Evolutionary conservation across 768 basidiomycete species (phyloP).

Genomic region (Cystofilobasidium macerans): DNA sequence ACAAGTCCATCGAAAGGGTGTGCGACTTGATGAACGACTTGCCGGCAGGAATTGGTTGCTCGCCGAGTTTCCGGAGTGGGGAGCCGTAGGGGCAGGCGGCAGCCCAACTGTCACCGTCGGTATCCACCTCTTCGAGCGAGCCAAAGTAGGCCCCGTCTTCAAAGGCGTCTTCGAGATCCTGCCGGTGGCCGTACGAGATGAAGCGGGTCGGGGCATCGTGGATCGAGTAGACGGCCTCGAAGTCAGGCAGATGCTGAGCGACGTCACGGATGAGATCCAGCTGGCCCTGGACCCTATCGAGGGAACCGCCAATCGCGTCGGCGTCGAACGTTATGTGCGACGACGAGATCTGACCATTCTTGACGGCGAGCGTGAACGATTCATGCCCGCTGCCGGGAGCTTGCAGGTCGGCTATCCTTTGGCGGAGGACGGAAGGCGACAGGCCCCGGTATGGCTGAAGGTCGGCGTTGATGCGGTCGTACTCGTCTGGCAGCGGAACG

Average conservation of each 20-base stretch:
- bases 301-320: slow-evolving; percentile 28
- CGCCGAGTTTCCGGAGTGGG: background rate
- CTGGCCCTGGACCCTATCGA: slow-evolving; percentile 30
- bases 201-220: slow-evolving; percentile 32
- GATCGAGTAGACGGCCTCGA: slow-evolving; percentile 31
- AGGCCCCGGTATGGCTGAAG: slow-evolving; percentile 30
- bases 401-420: slow-evolving; percentile 9
- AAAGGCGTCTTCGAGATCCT: slow-evolving; percentile 29
- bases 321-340: slow-evolving; percentile 12
- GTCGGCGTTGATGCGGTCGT: slow-evolving; percentile 33
- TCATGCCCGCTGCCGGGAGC: background rate
- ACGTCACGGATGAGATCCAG: slow-evolving; percentile 24
- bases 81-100: slow-evolving; percentile 15
- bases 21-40: slow-evolving; percentile 38
- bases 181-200: slow-evolving; percentile 29
- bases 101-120: slow-evolving; percentile 8
- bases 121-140: slow-evolving; percentile 6
- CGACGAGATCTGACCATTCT: background rate
- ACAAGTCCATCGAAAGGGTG: slow-evolving; percentile 36
- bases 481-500: slow-evolving; percentile 33
- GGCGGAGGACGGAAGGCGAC: slow-evolving; percentile 11
- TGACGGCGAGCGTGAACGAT: slow-evolving; percentile 13
- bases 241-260: slow-evolving; percentile 26
- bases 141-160: slow-evolving; percentile 30
- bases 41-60: background rate